These are phyloP conservation scores for Globisporangium yorkense DNA, from an alignment of 352 stramenopile species.

Conservation along the genomic window DNA sequence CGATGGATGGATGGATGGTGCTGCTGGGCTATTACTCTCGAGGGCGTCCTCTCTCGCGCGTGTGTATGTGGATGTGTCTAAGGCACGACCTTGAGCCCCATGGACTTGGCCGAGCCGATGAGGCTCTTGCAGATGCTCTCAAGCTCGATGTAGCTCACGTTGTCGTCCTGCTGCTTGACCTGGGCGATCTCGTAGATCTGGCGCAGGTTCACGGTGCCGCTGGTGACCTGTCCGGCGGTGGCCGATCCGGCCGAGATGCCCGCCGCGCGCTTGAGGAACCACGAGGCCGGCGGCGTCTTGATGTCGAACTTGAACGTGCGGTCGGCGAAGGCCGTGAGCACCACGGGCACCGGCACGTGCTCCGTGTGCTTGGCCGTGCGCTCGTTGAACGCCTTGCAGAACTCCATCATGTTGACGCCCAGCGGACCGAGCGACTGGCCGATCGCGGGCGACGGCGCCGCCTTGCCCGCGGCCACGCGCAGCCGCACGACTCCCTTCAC, in stretches of 20 bases:
- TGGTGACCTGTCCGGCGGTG: slow-evolving; percentile 64
- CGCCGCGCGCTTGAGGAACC: slow-evolving; percentile 91
- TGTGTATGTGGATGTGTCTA: slow-evolving; percentile 13
- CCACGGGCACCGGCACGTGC: slow-evolving; percentile 91
- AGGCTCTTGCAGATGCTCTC: slow-evolving; percentile 91
- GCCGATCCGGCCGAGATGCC: slow-evolving; percentile 77
- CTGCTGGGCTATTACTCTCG: too few relatives aligned
- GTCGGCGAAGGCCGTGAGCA: slow-evolving; percentile 91
- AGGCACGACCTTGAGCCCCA: slow-evolving; percentile 85
- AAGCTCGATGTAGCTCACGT: slow-evolving; percentile 91
- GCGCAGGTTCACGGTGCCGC: slow-evolving; percentile 89
- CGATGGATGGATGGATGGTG: too few relatives aligned
- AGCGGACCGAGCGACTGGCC: slow-evolving; percentile 93
- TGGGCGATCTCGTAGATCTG: slow-evolving; percentile 98
- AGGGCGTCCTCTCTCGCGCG: too few relatives aligned
- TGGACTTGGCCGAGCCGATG: slow-evolving; percentile 90
- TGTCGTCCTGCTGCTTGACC: slow-evolving; percentile 94
- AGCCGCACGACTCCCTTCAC: slow-evolving; percentile 85
- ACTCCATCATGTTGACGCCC: slow-evolving; percentile 99
- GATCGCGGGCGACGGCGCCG: slow-evolving; percentile 83
- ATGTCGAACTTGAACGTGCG: slow-evolving; percentile 96
- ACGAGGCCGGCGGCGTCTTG: slow-evolving; percentile 93
- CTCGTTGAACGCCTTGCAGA: slow-evolving; percentile 99
- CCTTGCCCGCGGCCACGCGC: slow-evolving; percentile 81
- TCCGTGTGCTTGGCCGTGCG: slow-evolving; percentile 89